These are phyloP conservation scores for Starmerella roubikii DNA, from an alignment of 805 yeast species.

Conservation along the genomic window DNA sequence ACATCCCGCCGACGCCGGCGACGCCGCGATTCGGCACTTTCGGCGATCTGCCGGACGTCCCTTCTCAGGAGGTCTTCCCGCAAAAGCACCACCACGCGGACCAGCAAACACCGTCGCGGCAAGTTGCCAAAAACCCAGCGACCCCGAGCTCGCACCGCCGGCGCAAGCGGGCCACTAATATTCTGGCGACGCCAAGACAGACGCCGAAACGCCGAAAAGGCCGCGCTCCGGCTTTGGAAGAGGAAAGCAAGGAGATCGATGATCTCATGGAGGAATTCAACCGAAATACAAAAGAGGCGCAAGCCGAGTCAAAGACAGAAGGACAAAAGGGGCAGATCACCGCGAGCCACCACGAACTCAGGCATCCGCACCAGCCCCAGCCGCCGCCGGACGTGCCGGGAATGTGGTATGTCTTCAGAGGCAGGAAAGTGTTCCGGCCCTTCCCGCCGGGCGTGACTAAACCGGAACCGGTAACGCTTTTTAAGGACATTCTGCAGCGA, in stretches of 20 bases:
- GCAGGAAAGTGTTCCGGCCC: slow-evolving; percentile 28
- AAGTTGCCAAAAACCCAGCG: not conserved
- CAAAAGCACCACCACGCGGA: not conserved
- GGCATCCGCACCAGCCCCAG: slow-evolving; percentile 16
- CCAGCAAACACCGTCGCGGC: not conserved
- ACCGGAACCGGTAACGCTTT: slow-evolving; percentile 17
- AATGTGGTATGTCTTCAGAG: slow-evolving; percentile 29
- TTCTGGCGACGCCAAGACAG: slow-evolving; percentile 13
- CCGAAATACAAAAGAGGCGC: not conserved
- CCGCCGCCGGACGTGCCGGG: slow-evolving; percentile 24
- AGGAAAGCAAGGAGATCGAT: too few relatives aligned
- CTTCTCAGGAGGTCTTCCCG: not conserved
- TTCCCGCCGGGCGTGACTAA: slow-evolving; percentile 21
- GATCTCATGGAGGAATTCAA: not conserved
- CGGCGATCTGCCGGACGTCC: slow-evolving; percentile 16
- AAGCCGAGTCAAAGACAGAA: not conserved
- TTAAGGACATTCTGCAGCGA: slow-evolving; percentile 6
- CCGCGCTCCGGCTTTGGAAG: not conserved
- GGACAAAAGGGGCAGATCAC: too few relatives aligned
- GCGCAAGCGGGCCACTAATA: slow-evolving; percentile 3
- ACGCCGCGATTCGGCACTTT: slow-evolving; percentile 22
- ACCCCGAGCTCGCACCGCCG: not conserved
- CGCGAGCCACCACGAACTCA: not conserved
- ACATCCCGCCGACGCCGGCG: slow-evolving; percentile 18
- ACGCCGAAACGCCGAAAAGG: slow-evolving; percentile 10